Conservation (phyloP, 2,329 filamentous ascomycete species). For the Aspergillus ibericus region DNA sequence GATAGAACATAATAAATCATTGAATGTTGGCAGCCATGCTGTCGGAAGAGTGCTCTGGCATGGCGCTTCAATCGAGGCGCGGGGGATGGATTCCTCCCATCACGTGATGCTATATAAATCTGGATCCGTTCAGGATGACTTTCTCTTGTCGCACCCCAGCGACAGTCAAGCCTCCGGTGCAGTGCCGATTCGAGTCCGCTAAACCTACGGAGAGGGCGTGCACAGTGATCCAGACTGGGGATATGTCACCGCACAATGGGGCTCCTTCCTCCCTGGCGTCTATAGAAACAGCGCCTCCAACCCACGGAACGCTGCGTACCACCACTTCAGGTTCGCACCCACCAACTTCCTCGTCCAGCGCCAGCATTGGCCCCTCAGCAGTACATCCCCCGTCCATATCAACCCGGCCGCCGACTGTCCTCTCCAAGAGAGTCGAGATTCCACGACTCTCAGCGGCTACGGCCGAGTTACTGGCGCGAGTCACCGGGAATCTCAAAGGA, state of each 20-base stretch:
- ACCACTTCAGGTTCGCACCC: slow-evolving; percentile 14
- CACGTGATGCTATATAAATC: slow-evolving; percentile 34
- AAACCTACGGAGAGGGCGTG: not conserved
- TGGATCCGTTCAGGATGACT: slow-evolving; percentile 20
- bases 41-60: not conserved
- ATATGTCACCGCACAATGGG: slow-evolving; percentile 29
- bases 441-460: slow-evolving; percentile 28
- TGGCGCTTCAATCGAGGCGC: not conserved
- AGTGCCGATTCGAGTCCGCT: not conserved
- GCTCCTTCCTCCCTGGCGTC: slow-evolving; percentile 22
- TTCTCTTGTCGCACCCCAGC: not conserved
- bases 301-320: slow-evolving; percentile 14
- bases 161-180: slow-evolving; percentile 3
- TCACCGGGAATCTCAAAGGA: slow-evolving; percentile 22
- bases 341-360: slow-evolving; percentile 12
- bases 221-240: slow-evolving; percentile 8
- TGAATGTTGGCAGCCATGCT: not conserved
- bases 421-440: slow-evolving; percentile 21
- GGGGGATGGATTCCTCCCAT: slow-evolving; percentile 11
- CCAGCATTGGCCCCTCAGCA: slow-evolving; percentile 13
- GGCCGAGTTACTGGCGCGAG: slow-evolving; percentile 27
- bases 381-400: slow-evolving; percentile 7
- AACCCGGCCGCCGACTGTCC: slow-evolving; percentile 10
- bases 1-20: not conserved
- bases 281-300: slow-evolving; percentile 24